Conservation (phyloP, 495 filamentous ascomycete genomes). For the Penicillium parvum region DNA sequence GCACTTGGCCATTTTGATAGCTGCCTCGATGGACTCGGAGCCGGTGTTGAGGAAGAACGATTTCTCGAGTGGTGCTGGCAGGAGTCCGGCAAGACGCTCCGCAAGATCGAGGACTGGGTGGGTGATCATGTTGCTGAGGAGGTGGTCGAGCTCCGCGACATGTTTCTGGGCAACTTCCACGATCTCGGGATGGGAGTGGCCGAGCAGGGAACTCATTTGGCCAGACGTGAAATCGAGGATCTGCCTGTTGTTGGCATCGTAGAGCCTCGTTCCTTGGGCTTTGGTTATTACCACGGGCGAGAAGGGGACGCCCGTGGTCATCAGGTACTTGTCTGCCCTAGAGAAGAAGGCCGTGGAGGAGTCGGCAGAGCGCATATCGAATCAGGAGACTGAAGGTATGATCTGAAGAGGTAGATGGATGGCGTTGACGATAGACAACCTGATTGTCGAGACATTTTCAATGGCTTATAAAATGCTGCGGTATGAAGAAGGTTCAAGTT, state of each 20-base stretch:
- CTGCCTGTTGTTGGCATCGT: conserved; percentile 21
- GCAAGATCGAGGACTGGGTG: conserved; percentile 47
- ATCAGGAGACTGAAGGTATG: too few relatives aligned
- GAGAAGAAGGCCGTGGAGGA: conserved; percentile 13
- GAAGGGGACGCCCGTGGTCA: conserved; percentile 25
- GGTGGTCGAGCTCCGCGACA: conserved; percentile 46
- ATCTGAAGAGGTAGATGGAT: too few relatives aligned
- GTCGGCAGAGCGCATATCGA: conserved; percentile 7
- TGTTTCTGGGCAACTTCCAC: conserved; percentile 42
- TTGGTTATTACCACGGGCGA: conserved; percentile 26
- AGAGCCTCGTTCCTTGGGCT: conserved; percentile 11
- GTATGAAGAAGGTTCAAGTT: too few relatives aligned
- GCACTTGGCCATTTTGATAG: conserved; percentile 52
- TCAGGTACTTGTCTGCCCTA: conserved; percentile 23
- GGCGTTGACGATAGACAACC: too few relatives aligned
- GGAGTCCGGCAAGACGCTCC: conserved; percentile 38
- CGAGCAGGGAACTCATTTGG: conserved; percentile 53
- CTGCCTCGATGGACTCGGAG: conserved; percentile 51
- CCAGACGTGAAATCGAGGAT: conserved; percentile 55
- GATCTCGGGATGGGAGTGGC: conserved; percentile 55
- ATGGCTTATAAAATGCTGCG: too few relatives aligned
- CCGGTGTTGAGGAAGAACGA: conserved; percentile 53
- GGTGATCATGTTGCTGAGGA: conserved; percentile 51
- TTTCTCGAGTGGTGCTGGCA: conserved; percentile 46
- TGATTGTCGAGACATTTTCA: too few relatives aligned